Evolutionary conservation across 148 eudicot genomes (phyloP).

Genomic region (Cornus suecica): DNA sequence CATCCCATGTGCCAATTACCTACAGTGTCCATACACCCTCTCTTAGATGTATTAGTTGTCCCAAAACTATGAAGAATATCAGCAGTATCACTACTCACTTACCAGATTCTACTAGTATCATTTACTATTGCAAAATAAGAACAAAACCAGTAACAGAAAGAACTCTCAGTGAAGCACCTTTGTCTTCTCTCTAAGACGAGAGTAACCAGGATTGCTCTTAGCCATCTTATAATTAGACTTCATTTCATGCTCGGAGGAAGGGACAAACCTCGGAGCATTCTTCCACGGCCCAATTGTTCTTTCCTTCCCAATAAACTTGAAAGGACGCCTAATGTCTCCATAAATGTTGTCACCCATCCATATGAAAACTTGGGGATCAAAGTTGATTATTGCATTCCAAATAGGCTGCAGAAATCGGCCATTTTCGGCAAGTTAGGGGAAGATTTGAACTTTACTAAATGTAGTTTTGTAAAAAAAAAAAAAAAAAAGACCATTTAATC

Average conservation of each 20-base stretch:
- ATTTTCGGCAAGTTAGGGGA: background rate
- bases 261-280: slow-evolving; percentile 59
- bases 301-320: slow-evolving; percentile 52
- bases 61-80: background rate
- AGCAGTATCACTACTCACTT: slow-evolving; percentile 5
- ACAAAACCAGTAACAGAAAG: background rate
- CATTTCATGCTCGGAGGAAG: slow-evolving; percentile 60
- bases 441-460: background rate
- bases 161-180: slow-evolving; percentile 33
- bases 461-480: background rate
- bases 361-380: slow-evolving; percentile 59
- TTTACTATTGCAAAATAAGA: background rate
- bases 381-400: slow-evolving; percentile 53
- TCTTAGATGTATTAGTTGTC: slow-evolving; percentile 4
- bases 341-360: slow-evolving; percentile 82
- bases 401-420: slow-evolving; percentile 35
- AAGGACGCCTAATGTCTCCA: slow-evolving; percentile 57
- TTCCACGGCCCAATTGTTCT: slow-evolving; percentile 78
- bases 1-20: slow-evolving; percentile 88
- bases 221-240: slow-evolving; percentile 38
- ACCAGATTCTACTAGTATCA: background rate
- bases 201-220: slow-evolving; percentile 49
- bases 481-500: background rate
- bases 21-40: slow-evolving; percentile 12
- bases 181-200: slow-evolving; percentile 35